Conservation (phyloP, 345 rosid genomes). For the Kandelia obovata region DNA sequence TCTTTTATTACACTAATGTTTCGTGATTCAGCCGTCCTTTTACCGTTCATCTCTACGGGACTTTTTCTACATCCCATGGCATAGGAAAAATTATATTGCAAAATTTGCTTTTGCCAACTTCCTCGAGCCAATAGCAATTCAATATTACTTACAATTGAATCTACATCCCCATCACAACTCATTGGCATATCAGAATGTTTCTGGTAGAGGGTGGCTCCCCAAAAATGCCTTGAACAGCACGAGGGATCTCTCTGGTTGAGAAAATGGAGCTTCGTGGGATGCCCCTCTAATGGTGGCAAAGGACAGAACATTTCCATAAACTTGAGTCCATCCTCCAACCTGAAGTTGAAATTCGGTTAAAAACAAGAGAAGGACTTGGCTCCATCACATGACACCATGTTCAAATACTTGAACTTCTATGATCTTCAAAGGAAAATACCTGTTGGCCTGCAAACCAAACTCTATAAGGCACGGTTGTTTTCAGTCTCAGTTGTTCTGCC, state of each 20-base stretch:
- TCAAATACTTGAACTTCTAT: neutral
- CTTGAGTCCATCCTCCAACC: conserved; percentile 69
- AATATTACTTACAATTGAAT: conserved; percentile 32
- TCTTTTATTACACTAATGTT: too few relatives aligned
- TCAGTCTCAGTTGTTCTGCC: conserved; percentile 34
- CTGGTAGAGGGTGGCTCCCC: conserved; percentile 25
- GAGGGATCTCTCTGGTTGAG: conserved; percentile 32
- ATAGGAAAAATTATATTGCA: conserved; percentile 29
- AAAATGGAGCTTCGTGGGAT: conserved; percentile 38
- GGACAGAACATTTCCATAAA: conserved; percentile 54
- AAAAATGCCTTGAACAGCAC: conserved; percentile 32
- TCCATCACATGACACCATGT: neutral
- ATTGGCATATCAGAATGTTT: conserved; percentile 46
- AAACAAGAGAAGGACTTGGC: too few relatives aligned
- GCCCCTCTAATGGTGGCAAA: conserved; percentile 41
- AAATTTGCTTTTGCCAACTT: conserved; percentile 24
- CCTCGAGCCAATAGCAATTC: conserved; percentile 15
- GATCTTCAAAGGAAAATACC: conserved; percentile 11
- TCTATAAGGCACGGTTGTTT: conserved; percentile 30
- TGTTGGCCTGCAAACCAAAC: conserved; percentile 36
- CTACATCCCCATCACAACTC: conserved; percentile 13
- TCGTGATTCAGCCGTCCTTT: too few relatives aligned
- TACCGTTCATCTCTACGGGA: conserved; percentile 22
- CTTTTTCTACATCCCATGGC: conserved; percentile 23
- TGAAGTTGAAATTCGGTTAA: conserved; percentile 19